These are phyloP conservation scores for Puccinia novopanici DNA, from an alignment of 1,284 basidiomycete species.

Conservation along the genomic window DNA sequence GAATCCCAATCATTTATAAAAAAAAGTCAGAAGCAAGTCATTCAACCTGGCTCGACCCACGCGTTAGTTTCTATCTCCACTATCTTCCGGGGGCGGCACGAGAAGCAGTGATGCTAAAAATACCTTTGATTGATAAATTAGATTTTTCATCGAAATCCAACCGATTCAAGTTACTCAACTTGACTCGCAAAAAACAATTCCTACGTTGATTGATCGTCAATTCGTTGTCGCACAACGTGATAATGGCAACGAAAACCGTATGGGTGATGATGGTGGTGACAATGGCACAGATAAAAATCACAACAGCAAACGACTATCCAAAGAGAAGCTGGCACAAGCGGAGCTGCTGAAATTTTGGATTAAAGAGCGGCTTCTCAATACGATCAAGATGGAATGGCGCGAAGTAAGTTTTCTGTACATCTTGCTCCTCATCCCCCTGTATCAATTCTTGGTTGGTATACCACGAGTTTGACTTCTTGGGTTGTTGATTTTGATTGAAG, in stretches of 20 bases:
- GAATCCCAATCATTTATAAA: neutral
- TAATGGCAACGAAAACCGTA: neutral
- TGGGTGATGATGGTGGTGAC: neutral
- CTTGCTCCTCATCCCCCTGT: neutral
- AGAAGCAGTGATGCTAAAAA: neutral
- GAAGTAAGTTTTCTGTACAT: constrained; percentile 7
- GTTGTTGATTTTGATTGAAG: neutral
- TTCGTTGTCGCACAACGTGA: constrained; percentile 16
- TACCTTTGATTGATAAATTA: neutral
- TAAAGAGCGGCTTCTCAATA: constrained; percentile 16
- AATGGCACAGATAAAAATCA: neutral
- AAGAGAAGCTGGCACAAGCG: constrained; percentile 4
- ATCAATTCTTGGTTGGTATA: neutral
- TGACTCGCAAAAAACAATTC: constrained; percentile 25
- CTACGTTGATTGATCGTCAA: constrained; percentile 38
- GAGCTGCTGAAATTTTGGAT: constrained; percentile 17
- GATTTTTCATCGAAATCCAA: constrained; percentile 33
- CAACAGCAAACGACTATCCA: neutral
- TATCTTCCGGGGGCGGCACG: neutral
- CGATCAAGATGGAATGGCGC: constrained; percentile 20
- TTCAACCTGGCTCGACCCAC: constrained; percentile 20
- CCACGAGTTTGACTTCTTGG: neutral
- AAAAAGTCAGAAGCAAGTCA: constrained; percentile 27
- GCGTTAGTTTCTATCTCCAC: neutral
- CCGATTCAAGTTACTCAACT: constrained; percentile 24